Base-by-base conservation (phyloP, 768 basidiomycete genomes). In the Tylopilus cervinicoccineus region DNA sequence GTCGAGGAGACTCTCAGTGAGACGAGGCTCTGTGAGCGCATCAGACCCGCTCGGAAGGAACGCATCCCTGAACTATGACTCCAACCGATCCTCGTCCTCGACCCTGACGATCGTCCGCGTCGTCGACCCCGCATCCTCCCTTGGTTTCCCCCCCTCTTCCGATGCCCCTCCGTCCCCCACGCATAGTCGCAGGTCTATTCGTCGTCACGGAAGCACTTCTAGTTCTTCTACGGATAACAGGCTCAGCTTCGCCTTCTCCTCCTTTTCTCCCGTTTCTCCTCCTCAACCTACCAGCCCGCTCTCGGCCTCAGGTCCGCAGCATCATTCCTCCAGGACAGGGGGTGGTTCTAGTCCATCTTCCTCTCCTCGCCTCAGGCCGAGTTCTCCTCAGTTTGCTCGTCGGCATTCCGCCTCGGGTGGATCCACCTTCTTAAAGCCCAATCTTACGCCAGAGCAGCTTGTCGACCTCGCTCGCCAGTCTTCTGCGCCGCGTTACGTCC, bases 51-150 rank as follows among this genome's bases (percentile, higher is more conserved):
- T 73, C 56, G 85, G 77, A 36, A 64, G 71, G 8, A 78, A 87
- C 57, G 65, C 76, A 17, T 61, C 69, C 11, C 55, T 81, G 33
- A 83, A 81, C 55, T 61, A 74, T 47, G 75, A 79, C 60, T 76
- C 77, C 3, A 70, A 71, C 47, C 72, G 82, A 51, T 73, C 78
- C 2, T 76, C 81, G 0, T 81, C 79, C 22, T 82, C 78, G 65
- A 80, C 72, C 4, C 72, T 90, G 33, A 88, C 86, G 43, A 90
- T 91, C 67, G 83, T 89, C 22, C 83, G 84, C 46, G 81, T 88
- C 43, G 66, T 62, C 42, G 64, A 66, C 64, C 60, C 53, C 58
- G 51, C 64, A 40, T 60, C 63, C 52, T 60, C 70, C 45, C 10
- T 47, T 13, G 9, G 43, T 50, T 23, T 37, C 51, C n/a, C 40